Base-by-base conservation (phyloP, 768 basidiomycete species). In the Pholiota molesta region DNA sequence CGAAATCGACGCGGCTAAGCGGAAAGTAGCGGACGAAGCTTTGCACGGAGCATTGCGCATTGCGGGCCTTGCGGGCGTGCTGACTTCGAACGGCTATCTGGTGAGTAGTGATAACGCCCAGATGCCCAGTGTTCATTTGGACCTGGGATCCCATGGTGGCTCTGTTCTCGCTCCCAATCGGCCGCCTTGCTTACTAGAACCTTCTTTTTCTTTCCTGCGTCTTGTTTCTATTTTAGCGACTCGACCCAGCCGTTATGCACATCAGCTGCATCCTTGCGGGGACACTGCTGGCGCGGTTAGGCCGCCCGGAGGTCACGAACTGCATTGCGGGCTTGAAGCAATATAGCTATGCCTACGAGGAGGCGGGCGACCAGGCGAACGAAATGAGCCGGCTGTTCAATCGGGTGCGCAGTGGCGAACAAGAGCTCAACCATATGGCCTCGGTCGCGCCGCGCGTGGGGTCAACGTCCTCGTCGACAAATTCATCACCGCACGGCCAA, bases 211-310 rank as follows among this genome's bases (percentile, higher is more conserved):
- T 17, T 28, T 26, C 23, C n/a, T n/a, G n/a, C 21, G 6, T 29
- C 16, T 19, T 35, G 6, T 33, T 28, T 68, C 19, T 57, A 35
- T 40, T 49, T 45, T 66, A 91, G 87, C 85, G 87, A 71, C 81
- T 93, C 59, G 93, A 93, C 73, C 92, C 92, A 31, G 93, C 95
- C 3, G 91, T 95, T 44, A 92, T 97, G 84, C 91, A 93, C 63
- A 91, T 92, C 69, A 87, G 88, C 66, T 88, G 92, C 71, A 92
- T 91, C 63, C 89, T 92, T 63, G 91, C 94, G 0, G 95, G 95
- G 13, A 86, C 82, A 52, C 79, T 95, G 14, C 84, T 97, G 57
- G 95, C 94, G 5, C 84, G 88, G 26, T 75, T 91, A n/a, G 94
- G 90, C 7, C 87, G 92, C 19, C 86, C 88, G 1, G 95, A 96